phyloP scores from a whole-genome alignment of 2,329 filamentous ascomycete species.

The Cryphonectria radicalis region DNA sequence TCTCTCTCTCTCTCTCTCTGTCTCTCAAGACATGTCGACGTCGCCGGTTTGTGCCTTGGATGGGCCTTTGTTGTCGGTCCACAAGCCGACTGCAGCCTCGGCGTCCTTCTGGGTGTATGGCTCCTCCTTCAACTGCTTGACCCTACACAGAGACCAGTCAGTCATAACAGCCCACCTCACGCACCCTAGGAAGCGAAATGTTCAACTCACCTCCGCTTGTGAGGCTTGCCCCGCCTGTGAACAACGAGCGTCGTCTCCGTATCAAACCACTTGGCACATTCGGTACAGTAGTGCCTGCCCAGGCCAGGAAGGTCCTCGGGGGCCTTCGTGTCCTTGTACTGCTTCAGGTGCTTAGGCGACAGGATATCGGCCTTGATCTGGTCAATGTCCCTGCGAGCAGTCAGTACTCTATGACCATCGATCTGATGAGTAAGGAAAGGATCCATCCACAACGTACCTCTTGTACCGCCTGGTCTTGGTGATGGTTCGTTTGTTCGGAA shows the following conservation, averaged over 20 bases:
- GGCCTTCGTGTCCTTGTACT: slow-evolving; percentile 78
- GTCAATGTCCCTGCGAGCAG: slow-evolving; percentile 75
- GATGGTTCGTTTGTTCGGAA: slow-evolving; percentile 67
- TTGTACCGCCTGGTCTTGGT: slow-evolving; percentile 76
- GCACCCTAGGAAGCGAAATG: not conserved
- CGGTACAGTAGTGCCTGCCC: slow-evolving; percentile 83
- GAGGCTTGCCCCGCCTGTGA: slow-evolving; percentile 86
- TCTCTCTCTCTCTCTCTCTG: slow-evolving; percentile 22
- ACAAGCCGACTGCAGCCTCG: slow-evolving; percentile 76
- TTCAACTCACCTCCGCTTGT: slow-evolving; percentile 76
- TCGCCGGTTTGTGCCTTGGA: slow-evolving; percentile 49
- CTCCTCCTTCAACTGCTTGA: slow-evolving; percentile 81
- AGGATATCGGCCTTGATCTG: slow-evolving; percentile 85
- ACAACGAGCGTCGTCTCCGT: slow-evolving; percentile 74
- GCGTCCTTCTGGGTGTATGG: slow-evolving; percentile 86
- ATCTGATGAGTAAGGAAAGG: slow-evolving; percentile 14
- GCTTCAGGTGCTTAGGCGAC: slow-evolving; percentile 77
- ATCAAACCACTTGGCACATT: slow-evolving; percentile 98
- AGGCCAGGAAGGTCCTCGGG: slow-evolving; percentile 86
- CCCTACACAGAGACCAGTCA: slow-evolving; percentile 52
- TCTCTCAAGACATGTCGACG: slow-evolving; percentile 43
- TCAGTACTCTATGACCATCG: slow-evolving; percentile 24
- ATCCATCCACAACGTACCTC: slow-evolving; percentile 51
- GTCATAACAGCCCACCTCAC: not conserved
- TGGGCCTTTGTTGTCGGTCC: slow-evolving; percentile 65